These are phyloP conservation scores for Cyberlindnera mississippiensis DNA, from an alignment of 805 yeast genomes.

Conservation along the genomic window DNA sequence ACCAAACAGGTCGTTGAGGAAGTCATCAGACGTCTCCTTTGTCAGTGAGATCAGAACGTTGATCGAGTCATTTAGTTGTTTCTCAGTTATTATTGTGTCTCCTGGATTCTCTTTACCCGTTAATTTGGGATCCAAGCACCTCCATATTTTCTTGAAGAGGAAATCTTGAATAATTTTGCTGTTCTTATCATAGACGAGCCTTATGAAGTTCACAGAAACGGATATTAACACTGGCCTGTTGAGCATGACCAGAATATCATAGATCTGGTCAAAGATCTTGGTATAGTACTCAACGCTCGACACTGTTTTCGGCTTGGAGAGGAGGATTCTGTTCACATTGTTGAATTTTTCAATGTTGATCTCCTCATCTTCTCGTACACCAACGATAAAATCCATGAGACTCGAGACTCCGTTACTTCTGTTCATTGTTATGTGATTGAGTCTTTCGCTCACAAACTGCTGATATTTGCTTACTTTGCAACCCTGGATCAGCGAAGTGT, in stretches of 20 bases:
- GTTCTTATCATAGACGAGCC: conserved; percentile 48
- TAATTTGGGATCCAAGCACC: conserved; percentile 36
- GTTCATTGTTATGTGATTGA: conserved; percentile 51
- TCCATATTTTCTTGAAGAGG: conserved; percentile 48
- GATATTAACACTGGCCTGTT: conserved; percentile 59
- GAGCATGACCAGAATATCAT: conserved; percentile 50
- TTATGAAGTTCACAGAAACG: conserved; percentile 52
- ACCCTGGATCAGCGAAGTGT: conserved; percentile 52
- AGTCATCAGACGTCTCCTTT: conserved; percentile 37
- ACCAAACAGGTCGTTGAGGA: conserved; percentile 32
- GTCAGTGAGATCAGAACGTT: conserved; percentile 64
- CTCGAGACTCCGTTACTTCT: conserved; percentile 71
- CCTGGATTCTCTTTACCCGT: conserved; percentile 20
- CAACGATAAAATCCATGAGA: conserved; percentile 71
- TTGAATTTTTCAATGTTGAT: conserved; percentile 62
- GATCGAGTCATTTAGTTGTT: conserved; percentile 53
- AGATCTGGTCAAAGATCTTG: conserved; percentile 61
- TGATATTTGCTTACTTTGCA: conserved; percentile 45
- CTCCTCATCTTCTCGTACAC: conserved; percentile 69
- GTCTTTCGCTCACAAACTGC: conserved; percentile 40
- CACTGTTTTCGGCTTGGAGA: conserved; percentile 56
- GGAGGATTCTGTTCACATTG: conserved; percentile 60
- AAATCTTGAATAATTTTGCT: conserved; percentile 53
- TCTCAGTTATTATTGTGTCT: conserved; percentile 39
- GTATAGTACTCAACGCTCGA: conserved; percentile 48